Evolutionary conservation across 2,329 filamentous ascomycete genomes (phyloP).

Genomic region (Xylariaceae sp.): DNA sequence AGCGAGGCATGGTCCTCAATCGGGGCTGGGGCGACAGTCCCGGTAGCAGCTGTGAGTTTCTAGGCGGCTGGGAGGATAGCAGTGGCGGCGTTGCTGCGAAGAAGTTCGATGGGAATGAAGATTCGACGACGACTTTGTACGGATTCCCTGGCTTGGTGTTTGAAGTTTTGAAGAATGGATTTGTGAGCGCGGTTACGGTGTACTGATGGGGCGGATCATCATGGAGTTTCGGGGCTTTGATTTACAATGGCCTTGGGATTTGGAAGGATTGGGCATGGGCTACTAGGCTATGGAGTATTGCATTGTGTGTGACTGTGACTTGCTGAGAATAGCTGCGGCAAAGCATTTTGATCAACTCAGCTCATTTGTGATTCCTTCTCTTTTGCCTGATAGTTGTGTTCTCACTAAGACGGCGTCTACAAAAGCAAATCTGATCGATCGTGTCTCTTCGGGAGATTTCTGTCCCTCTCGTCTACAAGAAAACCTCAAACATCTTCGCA

Average conservation of each 20-base stretch:
- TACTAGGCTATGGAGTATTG: not conserved
- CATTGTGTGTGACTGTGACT: not conserved
- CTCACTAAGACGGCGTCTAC: no score
- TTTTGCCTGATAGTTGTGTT: no score
- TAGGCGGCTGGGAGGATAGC: conserved; percentile 84
- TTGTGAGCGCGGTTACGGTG: conserved; percentile 84
- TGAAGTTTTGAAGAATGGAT: conserved; percentile 90
- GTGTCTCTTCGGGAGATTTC: not conserved
- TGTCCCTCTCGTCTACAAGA: conserved; percentile 6
- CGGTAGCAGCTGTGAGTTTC: conserved; percentile 80
- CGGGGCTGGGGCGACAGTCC: conserved; percentile 89
- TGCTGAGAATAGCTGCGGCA: not conserved
- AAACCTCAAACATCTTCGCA: conserved; percentile 16
- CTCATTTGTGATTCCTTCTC: no score
- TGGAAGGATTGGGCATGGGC: not conserved
- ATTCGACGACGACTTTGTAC: conserved; percentile 77
- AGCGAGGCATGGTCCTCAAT: conserved; percentile 83
- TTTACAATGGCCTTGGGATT: not conserved
- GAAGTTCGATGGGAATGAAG: conserved; percentile 53
- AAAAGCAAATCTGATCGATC: no score
- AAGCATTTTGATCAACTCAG: not conserved
- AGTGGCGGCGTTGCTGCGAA: conserved; percentile 46
- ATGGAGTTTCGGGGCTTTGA: not conserved
- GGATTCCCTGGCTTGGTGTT: conserved; percentile 93
- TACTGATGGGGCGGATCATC: conserved; percentile 54